Percentiles rank a stretch among this genome's conserved stretches.
phyloP scores from a whole-genome alignment of 1,284 basidiomycete genomes.

The Schizophyllum commune region DNA sequence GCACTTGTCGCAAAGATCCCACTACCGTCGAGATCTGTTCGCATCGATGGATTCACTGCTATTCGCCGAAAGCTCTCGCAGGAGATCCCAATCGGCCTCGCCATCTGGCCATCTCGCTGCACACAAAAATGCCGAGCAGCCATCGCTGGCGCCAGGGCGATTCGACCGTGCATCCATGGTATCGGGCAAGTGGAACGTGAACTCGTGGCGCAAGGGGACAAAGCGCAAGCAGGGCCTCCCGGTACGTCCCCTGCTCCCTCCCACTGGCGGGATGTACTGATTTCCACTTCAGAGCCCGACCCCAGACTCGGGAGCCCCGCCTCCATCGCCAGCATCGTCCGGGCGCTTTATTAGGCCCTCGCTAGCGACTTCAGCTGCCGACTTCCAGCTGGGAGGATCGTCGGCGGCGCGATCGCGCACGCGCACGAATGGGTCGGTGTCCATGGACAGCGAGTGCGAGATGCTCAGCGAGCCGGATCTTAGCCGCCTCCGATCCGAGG shows the following conservation, averaged over 20 bases:
- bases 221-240: neutral
- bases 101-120: neutral
- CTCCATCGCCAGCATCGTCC: neutral
- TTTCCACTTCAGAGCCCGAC: neutral
- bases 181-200: neutral
- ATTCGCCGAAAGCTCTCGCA: neutral
- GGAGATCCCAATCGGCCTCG: neutral
- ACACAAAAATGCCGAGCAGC: neutral
- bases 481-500: constrained; percentile 44
- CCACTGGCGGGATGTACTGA: neutral
- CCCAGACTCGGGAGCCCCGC: neutral
- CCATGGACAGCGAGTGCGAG: neutral
- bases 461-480: constrained; percentile 23
- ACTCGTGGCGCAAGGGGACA: neutral
- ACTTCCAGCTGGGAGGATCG: neutral
- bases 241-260: neutral
- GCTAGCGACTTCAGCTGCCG: neutral
- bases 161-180: neutral
- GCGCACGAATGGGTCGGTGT: neutral
- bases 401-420: neutral
- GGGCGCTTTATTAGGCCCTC: neutral
- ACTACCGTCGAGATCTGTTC: neutral
- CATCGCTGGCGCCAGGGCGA: too few species aligned
- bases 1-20: neutral
- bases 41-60: neutral